These are phyloP conservation scores for Paramecium biaurelia DNA, from an alignment of 73 alveolate species.

Conservation along the genomic window DNA sequence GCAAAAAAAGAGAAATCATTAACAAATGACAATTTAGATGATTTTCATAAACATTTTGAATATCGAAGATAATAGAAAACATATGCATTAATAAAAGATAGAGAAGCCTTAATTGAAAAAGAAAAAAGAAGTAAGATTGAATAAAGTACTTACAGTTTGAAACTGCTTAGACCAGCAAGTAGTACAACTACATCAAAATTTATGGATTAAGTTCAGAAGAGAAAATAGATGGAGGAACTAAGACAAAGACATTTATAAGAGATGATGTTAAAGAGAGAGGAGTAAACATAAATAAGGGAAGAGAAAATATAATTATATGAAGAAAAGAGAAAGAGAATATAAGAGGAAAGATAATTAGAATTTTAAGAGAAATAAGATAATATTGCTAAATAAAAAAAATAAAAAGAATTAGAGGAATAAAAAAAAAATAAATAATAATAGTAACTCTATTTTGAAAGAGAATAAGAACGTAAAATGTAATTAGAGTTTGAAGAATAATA, in stretches of 20 bases:
- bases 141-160: neutral
- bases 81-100: neutral
- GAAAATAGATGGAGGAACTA: constrained; percentile 8
- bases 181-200: neutral
- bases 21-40: constrained; percentile 27
- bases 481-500: neutral
- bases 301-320: neutral
- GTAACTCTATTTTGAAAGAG: neutral
- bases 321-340: neutral
- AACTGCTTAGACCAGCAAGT: neutral
- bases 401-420: neutral
- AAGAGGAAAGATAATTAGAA: neutral
- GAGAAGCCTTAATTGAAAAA: constrained; percentile 34
- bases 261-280: neutral
- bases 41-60: constrained; percentile 40
- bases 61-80: constrained; percentile 32
- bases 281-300: neutral
- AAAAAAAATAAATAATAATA: neutral
- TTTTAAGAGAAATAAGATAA: neutral
- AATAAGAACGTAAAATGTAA: neutral
- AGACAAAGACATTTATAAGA: constrained; percentile 2
- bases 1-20: neutral
- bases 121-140: neutral
- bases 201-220: constrained; percentile 36
- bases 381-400: neutral